Percentiles rank a stretch among this genome's conserved stretches.
Conservation (phyloP, 2,329 filamentous ascomycete genomes). For the Mollisia scopiformis region DNA sequence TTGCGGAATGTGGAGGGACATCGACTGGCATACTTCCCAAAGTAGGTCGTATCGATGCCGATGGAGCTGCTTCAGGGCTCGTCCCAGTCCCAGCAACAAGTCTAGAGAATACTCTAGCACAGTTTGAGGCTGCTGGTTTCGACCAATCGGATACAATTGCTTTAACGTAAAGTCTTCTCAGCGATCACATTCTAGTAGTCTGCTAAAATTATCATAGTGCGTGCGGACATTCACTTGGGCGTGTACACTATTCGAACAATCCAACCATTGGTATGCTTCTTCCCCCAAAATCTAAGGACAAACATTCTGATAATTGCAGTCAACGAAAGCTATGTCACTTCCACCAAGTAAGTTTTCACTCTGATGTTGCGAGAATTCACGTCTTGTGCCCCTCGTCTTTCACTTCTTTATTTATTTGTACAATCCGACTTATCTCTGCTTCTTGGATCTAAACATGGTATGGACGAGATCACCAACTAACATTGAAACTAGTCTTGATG, state of each 20-base stretch:
- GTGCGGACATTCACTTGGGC: constrained; percentile 18
- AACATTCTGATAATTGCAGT: too few species aligned
- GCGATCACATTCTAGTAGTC: background rate
- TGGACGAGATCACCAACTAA: too few species aligned
- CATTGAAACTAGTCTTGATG: background rate
- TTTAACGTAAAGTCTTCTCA: constrained; percentile 16
- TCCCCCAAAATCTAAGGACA: too few species aligned
- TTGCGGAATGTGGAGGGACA: constrained; percentile 14
- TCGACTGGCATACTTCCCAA: constrained; percentile 16
- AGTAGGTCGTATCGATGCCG: constrained; percentile 29
- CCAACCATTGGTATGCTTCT: too few species aligned
- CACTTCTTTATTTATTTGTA: too few species aligned
- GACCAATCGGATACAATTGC: constrained; percentile 26
- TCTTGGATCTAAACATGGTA: too few species aligned
- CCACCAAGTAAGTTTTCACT: background rate
- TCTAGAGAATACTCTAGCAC: constrained; percentile 13
- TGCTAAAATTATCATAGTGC: constrained; percentile 2
- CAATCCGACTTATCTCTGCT: too few species aligned
- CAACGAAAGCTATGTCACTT: background rate
- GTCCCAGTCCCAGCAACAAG: constrained; percentile 23
- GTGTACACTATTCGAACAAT: constrained; percentile 14
- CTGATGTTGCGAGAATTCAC: background rate
- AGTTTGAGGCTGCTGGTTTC: constrained; percentile 29
- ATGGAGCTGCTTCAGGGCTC: constrained; percentile 20
- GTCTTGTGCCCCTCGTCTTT: too few species aligned